phyloP scores from a whole-genome alignment of 2,329 filamentous ascomycete species.

The Colletotrichum liriopes region DNA sequence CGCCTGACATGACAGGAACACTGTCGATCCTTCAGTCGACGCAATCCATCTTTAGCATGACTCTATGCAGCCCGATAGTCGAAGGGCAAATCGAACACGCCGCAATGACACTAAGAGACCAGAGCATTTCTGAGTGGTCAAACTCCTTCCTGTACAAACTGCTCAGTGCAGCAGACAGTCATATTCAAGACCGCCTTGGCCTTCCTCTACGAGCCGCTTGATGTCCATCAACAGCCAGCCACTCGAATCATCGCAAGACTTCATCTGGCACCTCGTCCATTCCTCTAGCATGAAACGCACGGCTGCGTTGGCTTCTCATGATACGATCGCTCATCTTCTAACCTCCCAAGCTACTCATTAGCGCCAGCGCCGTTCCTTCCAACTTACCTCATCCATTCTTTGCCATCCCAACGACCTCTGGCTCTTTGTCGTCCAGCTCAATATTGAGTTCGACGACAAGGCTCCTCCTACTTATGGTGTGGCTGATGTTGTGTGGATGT shows the following conservation, averaged over 20 bases:
- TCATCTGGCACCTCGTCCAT: background rate
- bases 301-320: conserved; percentile 8
- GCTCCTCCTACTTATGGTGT: background rate
- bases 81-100: background rate
- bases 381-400: conserved; percentile 21
- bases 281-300: background rate
- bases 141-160: background rate
- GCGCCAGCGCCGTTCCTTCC: background rate
- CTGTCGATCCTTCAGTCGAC: background rate
- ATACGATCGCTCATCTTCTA: conserved; percentile 13
- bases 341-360: background rate
- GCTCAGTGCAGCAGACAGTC: background rate
- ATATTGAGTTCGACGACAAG: background rate
- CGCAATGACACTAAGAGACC: background rate
- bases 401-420: conserved; percentile 6
- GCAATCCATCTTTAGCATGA: background rate
- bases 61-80: background rate
- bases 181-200: background rate
- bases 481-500: background rate
- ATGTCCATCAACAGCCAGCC: background rate
- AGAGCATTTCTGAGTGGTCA: background rate
- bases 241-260: background rate
- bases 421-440: background rate
- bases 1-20: background rate
- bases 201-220: background rate